Base-by-base conservation (phyloP, 768 basidiomycete genomes). In the Leucocoprinus leucothites region DNA sequence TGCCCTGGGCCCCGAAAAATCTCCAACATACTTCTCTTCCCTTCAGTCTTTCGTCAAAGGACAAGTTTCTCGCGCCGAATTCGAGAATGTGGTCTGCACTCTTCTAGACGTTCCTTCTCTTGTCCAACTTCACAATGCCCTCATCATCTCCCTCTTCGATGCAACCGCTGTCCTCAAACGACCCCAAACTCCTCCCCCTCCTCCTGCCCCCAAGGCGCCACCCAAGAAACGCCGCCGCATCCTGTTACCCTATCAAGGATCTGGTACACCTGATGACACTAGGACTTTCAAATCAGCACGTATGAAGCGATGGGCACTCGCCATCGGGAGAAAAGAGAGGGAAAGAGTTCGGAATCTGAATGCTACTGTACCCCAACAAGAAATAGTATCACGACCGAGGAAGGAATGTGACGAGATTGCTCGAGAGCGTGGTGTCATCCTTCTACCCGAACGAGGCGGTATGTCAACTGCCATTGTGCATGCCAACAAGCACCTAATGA, bases 61-160 rank as follows among this genome's bases (percentile, higher is more conserved):
- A 0, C 75, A 75, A 56, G 82, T 82, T 61, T 89, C 90, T 9
- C 79, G 91, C 41, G 71, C 73, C 49, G 91, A 93, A 64, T 92
- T 90, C 62, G 91, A 92, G 56, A 85, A 88, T 3, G 63, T 60
- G 25, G 35, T 28, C 31, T 55, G 42, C 43, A 8, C 14, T 19
- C 22, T 49, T 9, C 40, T 31, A 40, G 63, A 34, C 58, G 34
- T 48, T 28, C 54, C 9, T 43, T 38, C 16, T 43, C 14, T 58
- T 86, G 87, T 91, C 25, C 89, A 90, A 67, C 72, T 91, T 1
- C 91, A 93, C 65, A 93, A 93, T 67, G 84, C 90, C 9, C 76
- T 93, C 28, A 84, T 93, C 34, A 91, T 92, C 26, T 90, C 90
- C 1, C 69, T 93, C 14, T 89, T 92, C 58, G 89, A 90, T 67